Evolutionary conservation across 2,329 filamentous ascomycete genomes (phyloP), one percentile per base, ranked within the genome.

Genomic region (Domatiomyces globalis): DNA sequence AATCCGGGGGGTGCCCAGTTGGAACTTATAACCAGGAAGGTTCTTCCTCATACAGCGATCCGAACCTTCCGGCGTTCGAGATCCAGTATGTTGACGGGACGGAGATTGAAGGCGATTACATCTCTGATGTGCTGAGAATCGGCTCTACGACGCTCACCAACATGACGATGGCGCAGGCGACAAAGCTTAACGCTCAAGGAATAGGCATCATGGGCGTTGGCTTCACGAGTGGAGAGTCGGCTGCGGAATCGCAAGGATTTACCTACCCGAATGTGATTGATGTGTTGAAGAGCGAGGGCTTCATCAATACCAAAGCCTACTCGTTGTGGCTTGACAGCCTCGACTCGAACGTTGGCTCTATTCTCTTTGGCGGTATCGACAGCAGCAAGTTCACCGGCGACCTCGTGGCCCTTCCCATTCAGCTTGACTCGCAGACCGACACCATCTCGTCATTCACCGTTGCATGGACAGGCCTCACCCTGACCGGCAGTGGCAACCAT

Each of bases 291-390:
- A 64, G 75, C 22, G 75, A 85, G 60, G 77, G 62, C 15, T 50
- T 57, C 29, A 66, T 65, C 49, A 79, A 79, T 57, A 76, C 79
- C 50, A 64, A 77, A 8, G 60, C 58, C 45, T 61, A 61, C 49
- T 57, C 60, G 25, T 52, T 66, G 25, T 66, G 63, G 62, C 49
- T 71, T 50, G 72, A 75, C 58, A 70, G 75, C 61, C 62, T 71
- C 27, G 72, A 78, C 49, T 73, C 84, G 0, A 80, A 74, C 54
- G 81, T 75, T 1, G 86, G 86, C 36, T 83, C 71, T 58, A 82
- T 90, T 54, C 71, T 90, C 1, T 92, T 90, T 58, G 86, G 86
- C 42, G 86, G 84, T n/a, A 79, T 89, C 53, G 85, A 90, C 63
- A 85, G 79, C 0, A 77, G 75, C 53, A 89, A 89, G 63, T 92